Percentiles rank a stretch among this genome's conserved stretches.
Evolutionary conservation across 2,329 filamentous ascomycete species (phyloP).

Genomic region (Fusarium pseudocircinatum): DNA sequence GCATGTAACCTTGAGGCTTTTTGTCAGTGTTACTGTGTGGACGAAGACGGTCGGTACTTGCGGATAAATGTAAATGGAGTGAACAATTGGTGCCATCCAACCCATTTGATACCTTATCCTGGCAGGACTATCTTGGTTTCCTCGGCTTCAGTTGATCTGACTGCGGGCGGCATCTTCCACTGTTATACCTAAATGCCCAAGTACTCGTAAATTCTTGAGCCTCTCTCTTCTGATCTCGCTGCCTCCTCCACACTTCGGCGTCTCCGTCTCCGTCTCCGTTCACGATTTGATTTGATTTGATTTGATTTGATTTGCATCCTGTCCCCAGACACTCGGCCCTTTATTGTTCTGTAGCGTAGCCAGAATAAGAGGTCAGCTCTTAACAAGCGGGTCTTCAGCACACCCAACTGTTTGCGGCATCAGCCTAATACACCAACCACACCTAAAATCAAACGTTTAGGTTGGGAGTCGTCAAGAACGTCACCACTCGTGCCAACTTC

Average conservation of each 20-base stretch:
- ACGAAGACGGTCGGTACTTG: background rate
- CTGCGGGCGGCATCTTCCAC: constrained; percentile 18
- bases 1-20: constrained; percentile 8
- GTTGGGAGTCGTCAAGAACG: constrained; percentile 18
- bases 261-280: constrained; percentile 29
- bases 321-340: constrained; percentile 23
- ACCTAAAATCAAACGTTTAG: background rate
- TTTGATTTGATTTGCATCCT: background rate
- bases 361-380: background rate
- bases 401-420: constrained; percentile 14
- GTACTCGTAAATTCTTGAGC: background rate
- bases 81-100: background rate
- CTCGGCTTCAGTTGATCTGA: constrained; percentile 3
- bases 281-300: background rate
- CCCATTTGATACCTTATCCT: constrained; percentile 9
- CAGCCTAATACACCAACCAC: constrained; percentile 28
- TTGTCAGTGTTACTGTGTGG: background rate
- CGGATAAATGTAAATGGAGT: background rate
- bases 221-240: background rate
- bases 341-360: constrained; percentile 5
- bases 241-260: constrained; percentile 26
- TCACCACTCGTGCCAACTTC: constrained; percentile 26
- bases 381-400: background rate
- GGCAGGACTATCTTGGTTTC: background rate
- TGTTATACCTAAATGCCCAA: background rate